These are phyloP conservation scores for Eremomyces bilateralis DNA, from an alignment of 495 filamentous ascomycete species.

Conservation along the genomic window DNA sequence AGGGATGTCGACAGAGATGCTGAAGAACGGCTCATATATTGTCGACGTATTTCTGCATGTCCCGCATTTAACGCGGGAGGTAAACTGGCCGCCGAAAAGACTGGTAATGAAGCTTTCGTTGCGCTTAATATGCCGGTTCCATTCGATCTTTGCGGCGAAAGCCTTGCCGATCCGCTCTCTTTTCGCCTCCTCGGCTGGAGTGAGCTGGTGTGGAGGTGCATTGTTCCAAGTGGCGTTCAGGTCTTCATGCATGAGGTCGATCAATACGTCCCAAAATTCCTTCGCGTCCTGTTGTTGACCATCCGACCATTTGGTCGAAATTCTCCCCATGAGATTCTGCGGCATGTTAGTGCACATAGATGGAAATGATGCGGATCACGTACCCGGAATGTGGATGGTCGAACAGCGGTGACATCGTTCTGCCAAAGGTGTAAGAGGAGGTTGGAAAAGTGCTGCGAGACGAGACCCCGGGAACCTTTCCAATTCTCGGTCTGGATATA, in stretches of 20 bases:
- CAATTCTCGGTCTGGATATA: slow-evolving; percentile 31
- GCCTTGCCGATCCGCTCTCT: slow-evolving; percentile 40
- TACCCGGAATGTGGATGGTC: slow-evolving; percentile 43
- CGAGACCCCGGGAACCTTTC: slow-evolving; percentile 55
- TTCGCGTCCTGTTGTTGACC: slow-evolving; percentile 57
- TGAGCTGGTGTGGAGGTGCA: slow-evolving; percentile 34
- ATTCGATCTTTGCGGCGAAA: slow-evolving; percentile 40
- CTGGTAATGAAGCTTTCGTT: slow-evolving; percentile 43
- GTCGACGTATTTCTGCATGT: slow-evolving; percentile 45
- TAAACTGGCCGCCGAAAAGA: slow-evolving; percentile 53
- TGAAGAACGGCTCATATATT: slow-evolving; percentile 51
- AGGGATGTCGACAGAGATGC: slow-evolving; percentile 45
- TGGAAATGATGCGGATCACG: slow-evolving; percentile 9
- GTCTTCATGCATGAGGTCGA: slow-evolving; percentile 55
- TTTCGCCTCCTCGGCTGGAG: slow-evolving; percentile 34
- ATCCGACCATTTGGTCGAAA: slow-evolving; percentile 36
- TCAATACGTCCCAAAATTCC: slow-evolving; percentile 53
- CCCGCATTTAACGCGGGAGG: slow-evolving; percentile 37
- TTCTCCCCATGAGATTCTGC: slow-evolving; percentile 31
- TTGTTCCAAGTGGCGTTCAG: slow-evolving; percentile 44
- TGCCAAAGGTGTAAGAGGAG: slow-evolving; percentile 54
- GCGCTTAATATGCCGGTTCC: slow-evolving; percentile 45
- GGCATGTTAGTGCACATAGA: slow-evolving; percentile 6
- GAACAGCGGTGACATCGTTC: slow-evolving; percentile 30
- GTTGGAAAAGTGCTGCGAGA: slow-evolving; percentile 53